Base-by-base conservation (phyloP, 2,329 filamentous ascomycete species). In the Capronia coronata region DNA sequence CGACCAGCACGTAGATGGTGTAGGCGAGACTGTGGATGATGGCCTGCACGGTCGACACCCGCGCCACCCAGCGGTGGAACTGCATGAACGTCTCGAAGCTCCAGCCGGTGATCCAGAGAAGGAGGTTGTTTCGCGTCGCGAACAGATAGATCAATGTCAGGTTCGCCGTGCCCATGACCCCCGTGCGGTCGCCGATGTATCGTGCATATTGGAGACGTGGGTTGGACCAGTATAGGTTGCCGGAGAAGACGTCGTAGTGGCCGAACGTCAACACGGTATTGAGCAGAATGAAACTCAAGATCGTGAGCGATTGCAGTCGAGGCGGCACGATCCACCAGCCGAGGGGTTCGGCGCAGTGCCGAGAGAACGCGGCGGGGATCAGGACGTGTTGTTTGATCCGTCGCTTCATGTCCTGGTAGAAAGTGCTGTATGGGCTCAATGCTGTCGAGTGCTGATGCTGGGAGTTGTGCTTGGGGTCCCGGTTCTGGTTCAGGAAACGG, bases 181-280 rank as follows among this genome's bases (percentile, higher is more conserved):
- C 23, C 5, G 23, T 27, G 5, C 23, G 23, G 5, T 10, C 5
- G 10, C 23, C 23, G 10, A 27, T 27, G 5, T 10, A 27, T 10
- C 23, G 23, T 5, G 23, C 10, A 27, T 5, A 10, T 10, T 27
- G 23, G 59, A 1, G 62, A 53, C 21, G 61, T 59, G 2, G 60
- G 62, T 39, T 27, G 5, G 23, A 65, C 67, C 1, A 60, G 60
- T 2, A 69, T 48, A 75, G 65, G 50, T 76, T 76, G 11, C 67
- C 69, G 2, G 64, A 45, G 6, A 73, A 73, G 0, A 70, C 56
- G 6, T 65, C 64, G 54, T 77, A 76, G 6, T 64, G 67, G n/a
- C 70, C 62, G 13, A 64, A 62, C 23, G 68, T 72, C 1, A 76
- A 54, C 1, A 69, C 41, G 2, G 68, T 43, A 35, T 54, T 54